Percentiles rank a stretch among this genome's conserved stretches.
Evolutionary conservation across 495 filamentous ascomycete genomes (phyloP).

Genomic region (Penicillium crystallinum): DNA sequence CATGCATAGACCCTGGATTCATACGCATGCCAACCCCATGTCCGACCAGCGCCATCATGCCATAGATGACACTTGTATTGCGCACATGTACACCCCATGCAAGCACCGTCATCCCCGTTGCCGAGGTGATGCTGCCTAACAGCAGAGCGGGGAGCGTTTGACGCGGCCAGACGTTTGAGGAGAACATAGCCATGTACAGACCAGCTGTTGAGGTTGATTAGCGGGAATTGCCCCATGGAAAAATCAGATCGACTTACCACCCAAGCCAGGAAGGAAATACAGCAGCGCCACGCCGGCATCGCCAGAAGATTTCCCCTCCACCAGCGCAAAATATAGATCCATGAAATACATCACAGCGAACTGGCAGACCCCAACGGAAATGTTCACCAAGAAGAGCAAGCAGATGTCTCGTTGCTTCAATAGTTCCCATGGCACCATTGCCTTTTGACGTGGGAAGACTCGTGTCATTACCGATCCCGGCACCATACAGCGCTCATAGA

Average conservation of each 20-base stretch:
- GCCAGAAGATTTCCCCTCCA: slow-evolving; percentile 39
- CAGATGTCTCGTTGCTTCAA: slow-evolving; percentile 46
- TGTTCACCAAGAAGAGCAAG: slow-evolving; percentile 49
- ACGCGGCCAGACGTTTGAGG: slow-evolving; percentile 51
- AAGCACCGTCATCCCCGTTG: slow-evolving; percentile 43
- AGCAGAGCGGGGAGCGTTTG: slow-evolving; percentile 50
- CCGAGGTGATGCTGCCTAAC: slow-evolving; percentile 43
- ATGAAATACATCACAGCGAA: slow-evolving; percentile 58
- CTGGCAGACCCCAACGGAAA: slow-evolving; percentile 43
- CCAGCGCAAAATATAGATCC: slow-evolving; percentile 53
- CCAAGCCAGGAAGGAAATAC: slow-evolving; percentile 43
- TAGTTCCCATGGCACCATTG: slow-evolving; percentile 54
- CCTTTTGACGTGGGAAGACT: slow-evolving; percentile 41
- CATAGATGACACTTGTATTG: slow-evolving; percentile 42
- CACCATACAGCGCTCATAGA: slow-evolving; percentile 53
- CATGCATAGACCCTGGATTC: slow-evolving; percentile 50
- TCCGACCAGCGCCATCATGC: slow-evolving; percentile 56
- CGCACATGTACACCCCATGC: slow-evolving; percentile 41
- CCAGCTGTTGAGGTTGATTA: slow-evolving; percentile 26
- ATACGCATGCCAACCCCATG: slow-evolving; percentile 48
- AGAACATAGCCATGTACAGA: slow-evolving; percentile 48
- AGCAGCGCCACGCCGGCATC: slow-evolving; percentile 48
- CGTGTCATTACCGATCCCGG: slow-evolving; percentile 37
- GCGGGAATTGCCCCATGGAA: background rate
- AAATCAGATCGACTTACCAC: slow-evolving; percentile 15